Conservation (phyloP, 140 eudicot genomes). For the Erigeron philadelphicus region DNA sequence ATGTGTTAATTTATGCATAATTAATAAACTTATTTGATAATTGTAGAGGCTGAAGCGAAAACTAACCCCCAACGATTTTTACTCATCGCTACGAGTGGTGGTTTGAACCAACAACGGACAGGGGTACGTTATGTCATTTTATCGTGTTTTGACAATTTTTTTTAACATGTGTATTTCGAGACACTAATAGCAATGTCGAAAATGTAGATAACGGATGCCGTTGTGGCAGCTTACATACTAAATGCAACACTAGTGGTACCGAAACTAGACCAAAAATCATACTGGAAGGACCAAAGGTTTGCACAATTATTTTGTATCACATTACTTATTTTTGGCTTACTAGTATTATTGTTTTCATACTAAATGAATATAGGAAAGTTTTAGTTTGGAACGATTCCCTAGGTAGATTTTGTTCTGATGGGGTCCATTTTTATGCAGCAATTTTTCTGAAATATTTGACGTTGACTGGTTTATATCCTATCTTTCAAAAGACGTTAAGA, state of each 20-base stretch:
- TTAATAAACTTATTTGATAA: background rate
- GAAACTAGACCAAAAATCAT: conserved; percentile 63
- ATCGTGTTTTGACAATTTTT: background rate
- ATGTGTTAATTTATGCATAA: too few relatives aligned
- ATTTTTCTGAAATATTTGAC: conserved; percentile 52
- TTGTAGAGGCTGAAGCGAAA: conserved; percentile 45
- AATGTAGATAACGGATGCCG: conserved; percentile 73
- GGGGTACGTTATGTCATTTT: conserved; percentile 44
- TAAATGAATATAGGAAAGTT: background rate
- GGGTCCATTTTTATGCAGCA: conserved; percentile 38
- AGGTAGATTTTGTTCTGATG: conserved; percentile 17
- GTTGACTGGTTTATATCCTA: conserved; percentile 50
- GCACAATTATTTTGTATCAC: background rate
- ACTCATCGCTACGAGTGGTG: conserved; percentile 80
- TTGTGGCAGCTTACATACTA: conserved; percentile 76
- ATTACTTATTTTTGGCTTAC: too few relatives aligned
- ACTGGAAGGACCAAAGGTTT: conserved; percentile 85
- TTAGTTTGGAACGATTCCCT: background rate
- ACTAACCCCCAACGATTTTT: conserved; percentile 55
- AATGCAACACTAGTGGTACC: conserved; percentile 82
- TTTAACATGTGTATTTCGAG: background rate
- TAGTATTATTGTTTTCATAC: background rate
- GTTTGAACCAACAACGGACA: conserved; percentile 78
- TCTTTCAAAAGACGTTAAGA: conserved; percentile 49
- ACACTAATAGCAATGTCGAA: background rate